phyloP scores from a whole-genome alignment of 345 rosid genomes.

The Geranium rotundifolium region DNA sequence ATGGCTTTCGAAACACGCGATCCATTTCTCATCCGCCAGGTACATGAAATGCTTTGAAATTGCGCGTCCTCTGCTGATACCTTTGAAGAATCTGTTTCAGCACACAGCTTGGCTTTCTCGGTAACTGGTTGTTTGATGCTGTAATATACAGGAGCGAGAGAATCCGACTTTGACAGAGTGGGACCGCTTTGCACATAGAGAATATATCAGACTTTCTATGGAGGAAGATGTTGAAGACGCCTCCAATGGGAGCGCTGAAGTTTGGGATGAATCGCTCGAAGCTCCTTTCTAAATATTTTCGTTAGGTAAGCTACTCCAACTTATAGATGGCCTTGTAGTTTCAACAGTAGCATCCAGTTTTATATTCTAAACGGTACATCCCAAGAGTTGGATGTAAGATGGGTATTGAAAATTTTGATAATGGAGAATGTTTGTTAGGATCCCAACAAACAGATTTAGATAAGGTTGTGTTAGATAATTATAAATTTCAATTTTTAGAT shows the following conservation, averaged over 20 bases:
- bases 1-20: constrained; percentile 79
- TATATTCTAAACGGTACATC: too few species aligned
- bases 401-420: too few species aligned
- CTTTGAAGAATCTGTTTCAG: neutral
- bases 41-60: constrained; percentile 10
- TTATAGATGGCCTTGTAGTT: neutral
- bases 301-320: constrained; percentile 4
- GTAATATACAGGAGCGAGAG: constrained; percentile 41
- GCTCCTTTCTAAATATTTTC: constrained; percentile 38
- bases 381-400: too few species aligned
- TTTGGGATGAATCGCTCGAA: constrained; percentile 62
- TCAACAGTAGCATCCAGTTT: neutral
- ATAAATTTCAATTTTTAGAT: too few species aligned
- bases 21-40: constrained; percentile 75
- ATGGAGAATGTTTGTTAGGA: too few species aligned
- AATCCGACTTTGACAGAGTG: constrained; percentile 65
- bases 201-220: constrained; percentile 62
- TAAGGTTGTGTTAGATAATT: too few species aligned
- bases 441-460: too few species aligned
- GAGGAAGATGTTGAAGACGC: constrained; percentile 72
- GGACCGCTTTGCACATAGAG: constrained; percentile 67
- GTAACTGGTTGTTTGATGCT: neutral
- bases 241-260: constrained; percentile 64
- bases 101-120: neutral
- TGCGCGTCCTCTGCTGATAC: constrained; percentile 5